A percentile compares a stretch with the other conserved stretches of the same genome.
These are phyloP conservation scores for Cylindrodendrum hubeiense DNA, from an alignment of 2,329 filamentous ascomycete genomes.

Conservation along the genomic window DNA sequence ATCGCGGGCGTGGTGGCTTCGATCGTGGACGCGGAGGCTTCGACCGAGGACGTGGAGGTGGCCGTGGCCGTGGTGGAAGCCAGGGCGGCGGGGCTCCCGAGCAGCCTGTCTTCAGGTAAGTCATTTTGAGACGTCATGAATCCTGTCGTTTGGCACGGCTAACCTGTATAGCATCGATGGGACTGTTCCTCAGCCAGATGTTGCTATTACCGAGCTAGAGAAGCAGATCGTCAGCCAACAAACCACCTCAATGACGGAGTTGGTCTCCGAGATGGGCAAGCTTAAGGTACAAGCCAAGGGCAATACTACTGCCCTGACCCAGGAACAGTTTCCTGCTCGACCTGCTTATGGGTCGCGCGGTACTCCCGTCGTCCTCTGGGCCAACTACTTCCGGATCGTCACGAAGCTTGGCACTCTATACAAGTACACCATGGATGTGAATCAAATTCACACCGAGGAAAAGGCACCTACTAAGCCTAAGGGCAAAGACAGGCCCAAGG, in stretches of 20 bases:
- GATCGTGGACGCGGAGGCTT: conserved; percentile 37
- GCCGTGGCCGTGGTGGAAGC: conserved; percentile 19
- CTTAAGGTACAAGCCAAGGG: conserved; percentile 45
- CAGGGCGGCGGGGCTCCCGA: conserved; percentile 20
- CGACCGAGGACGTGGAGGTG: conserved; percentile 15
- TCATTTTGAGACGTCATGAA: background rate
- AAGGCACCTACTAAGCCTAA: conserved; percentile 11
- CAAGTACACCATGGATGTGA: conserved; percentile 60
- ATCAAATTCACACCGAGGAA: conserved; percentile 32
- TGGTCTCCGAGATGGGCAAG: conserved; percentile 53
- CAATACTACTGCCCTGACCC: conserved; percentile 7
- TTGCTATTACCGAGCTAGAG: conserved; percentile 52
- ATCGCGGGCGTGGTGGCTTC: conserved; percentile 32
- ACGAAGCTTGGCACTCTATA: conserved; percentile 53
- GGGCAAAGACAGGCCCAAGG: conserved; percentile 21
- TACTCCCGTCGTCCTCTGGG: conserved; percentile 59
- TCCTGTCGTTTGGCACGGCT: conserved; percentile 2
- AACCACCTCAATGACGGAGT: conserved; percentile 41
- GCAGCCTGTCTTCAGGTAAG: conserved; percentile 38
- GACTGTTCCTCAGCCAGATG: conserved; percentile 39
- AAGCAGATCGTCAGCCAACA: conserved; percentile 52
- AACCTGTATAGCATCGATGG: conserved; percentile 39
- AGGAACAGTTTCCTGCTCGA: conserved; percentile 57
- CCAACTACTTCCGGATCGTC: conserved; percentile 65
- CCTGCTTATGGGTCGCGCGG: conserved; percentile 64